Conservation (phyloP, 129 eudicot species). For the Centrapalus pauciflorus region DNA sequence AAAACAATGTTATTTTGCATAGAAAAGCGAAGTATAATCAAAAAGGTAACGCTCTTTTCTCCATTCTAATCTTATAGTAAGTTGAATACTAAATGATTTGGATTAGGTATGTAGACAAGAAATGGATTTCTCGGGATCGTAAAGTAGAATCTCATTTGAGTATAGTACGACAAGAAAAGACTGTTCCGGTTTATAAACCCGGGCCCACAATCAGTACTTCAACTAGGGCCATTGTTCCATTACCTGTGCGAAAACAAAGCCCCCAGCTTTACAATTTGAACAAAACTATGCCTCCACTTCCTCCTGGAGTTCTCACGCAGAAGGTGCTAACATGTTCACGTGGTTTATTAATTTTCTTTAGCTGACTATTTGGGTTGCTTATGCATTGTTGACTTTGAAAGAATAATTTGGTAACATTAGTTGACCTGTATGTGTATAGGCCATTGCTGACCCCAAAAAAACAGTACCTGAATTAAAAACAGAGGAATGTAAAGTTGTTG, state of each 20-base stretch:
- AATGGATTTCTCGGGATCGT: constrained; percentile 51
- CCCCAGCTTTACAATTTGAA: constrained; percentile 22
- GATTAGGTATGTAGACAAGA: constrained; percentile 57
- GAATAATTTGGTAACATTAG: constrained; percentile 1
- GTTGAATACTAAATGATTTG: not conserved
- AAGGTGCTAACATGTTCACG: constrained; percentile 17
- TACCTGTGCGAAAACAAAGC: constrained; percentile 27
- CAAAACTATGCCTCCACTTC: constrained; percentile 21
- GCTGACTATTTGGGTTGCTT: not conserved
- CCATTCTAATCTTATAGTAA: not conserved
- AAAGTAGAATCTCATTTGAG: constrained; percentile 30
- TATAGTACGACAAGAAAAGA: constrained; percentile 36
- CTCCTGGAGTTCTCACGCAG: constrained; percentile 26
- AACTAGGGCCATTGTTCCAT: constrained; percentile 15
- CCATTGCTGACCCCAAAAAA: constrained; percentile 24
- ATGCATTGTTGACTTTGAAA: not conserved
- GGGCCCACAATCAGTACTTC: constrained; percentile 12
- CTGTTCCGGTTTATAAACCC: constrained; percentile 15
- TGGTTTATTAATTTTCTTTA: not conserved
- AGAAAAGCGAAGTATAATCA: not conserved
- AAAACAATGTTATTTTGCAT: not conserved
- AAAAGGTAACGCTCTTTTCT: not conserved
- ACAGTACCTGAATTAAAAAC: constrained; percentile 4
- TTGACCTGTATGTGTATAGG: constrained; percentile 21
- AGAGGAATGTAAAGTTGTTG: constrained; percentile 12